Evolutionary conservation across 2,329 filamentous ascomycete species (phyloP).

Genomic region (Coniella vitis): DNA sequence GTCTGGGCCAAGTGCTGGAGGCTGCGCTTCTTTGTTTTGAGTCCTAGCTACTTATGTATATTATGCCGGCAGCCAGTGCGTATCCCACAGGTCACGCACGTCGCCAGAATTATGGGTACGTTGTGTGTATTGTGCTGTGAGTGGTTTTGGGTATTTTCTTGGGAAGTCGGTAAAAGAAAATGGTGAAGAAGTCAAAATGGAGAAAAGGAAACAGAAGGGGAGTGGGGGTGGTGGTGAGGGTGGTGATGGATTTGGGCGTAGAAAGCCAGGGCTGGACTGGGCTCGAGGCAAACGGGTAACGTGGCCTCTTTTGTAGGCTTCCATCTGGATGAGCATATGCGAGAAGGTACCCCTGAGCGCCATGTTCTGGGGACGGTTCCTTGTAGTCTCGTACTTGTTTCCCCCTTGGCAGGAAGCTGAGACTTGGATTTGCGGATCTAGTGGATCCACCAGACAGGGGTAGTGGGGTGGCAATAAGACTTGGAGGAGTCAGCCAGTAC

Average conservation of each 20-base stretch:
- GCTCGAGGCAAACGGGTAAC: slow-evolving; percentile 8
- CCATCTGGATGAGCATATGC: not conserved
- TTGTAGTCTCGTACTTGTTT: not conserved
- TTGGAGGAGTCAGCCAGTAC: no score
- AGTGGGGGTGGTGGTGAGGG: not conserved
- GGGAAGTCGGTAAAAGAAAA: slow-evolving; percentile 1
- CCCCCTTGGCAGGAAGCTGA: slow-evolving; percentile 12
- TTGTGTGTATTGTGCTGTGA: no score
- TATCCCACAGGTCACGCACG: no score
- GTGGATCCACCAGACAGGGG: not conserved
- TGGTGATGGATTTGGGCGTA: not conserved
- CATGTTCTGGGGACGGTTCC: not conserved
- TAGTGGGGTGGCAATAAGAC: not conserved
- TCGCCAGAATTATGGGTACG: no score
- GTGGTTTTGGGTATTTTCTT: no score
- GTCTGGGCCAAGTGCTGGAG: no score
- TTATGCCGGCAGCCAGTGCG: no score
- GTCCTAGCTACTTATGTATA: no score
- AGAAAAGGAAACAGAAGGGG: not conserved
- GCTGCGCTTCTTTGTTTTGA: no score
- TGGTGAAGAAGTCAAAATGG: slow-evolving; percentile 2
- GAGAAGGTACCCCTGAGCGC: not conserved
- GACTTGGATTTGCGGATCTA: slow-evolving; percentile 1
- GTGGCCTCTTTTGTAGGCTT: slow-evolving; percentile 14
- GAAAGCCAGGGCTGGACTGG: not conserved